Evolutionary conservation across 1,284 basidiomycete species (phyloP).

Genomic region (Marasmius oreades): DNA sequence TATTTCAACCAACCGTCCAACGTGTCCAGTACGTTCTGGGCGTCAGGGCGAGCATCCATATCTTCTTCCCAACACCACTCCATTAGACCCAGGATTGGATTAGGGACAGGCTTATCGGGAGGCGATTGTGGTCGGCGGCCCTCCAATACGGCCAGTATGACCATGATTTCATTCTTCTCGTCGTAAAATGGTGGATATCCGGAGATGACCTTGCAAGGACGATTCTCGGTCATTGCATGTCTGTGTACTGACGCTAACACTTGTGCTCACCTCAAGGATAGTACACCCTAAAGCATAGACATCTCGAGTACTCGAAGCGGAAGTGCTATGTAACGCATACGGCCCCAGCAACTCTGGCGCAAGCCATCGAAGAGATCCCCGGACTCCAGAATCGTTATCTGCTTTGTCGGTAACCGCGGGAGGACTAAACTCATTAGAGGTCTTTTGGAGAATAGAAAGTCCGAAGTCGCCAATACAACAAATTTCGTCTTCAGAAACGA

Average conservation of each 20-base stretch:
- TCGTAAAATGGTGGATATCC: not conserved
- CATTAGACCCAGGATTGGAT: not conserved
- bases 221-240: not conserved
- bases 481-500: not conserved
- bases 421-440: not conserved
- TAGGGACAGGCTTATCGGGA: not conserved
- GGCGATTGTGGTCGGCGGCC: not conserved
- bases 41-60: not conserved
- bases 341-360: not conserved
- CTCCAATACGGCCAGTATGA: not conserved
- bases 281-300: conserved; percentile 5
- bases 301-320: not conserved
- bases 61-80: conserved; percentile 1
- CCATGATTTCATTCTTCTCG: not conserved
- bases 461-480: conserved; percentile 2
- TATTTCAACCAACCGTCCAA: not conserved
- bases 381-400: not conserved
- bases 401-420: not conserved
- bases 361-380: not conserved
- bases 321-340: not conserved
- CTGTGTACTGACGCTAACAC: not conserved
- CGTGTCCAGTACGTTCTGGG: not conserved
- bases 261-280: not conserved
- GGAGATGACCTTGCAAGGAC: not conserved
- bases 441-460: not conserved